phyloP scores from a whole-genome alignment of 148 eudicot species.

The Rheum nobile region DNA sequence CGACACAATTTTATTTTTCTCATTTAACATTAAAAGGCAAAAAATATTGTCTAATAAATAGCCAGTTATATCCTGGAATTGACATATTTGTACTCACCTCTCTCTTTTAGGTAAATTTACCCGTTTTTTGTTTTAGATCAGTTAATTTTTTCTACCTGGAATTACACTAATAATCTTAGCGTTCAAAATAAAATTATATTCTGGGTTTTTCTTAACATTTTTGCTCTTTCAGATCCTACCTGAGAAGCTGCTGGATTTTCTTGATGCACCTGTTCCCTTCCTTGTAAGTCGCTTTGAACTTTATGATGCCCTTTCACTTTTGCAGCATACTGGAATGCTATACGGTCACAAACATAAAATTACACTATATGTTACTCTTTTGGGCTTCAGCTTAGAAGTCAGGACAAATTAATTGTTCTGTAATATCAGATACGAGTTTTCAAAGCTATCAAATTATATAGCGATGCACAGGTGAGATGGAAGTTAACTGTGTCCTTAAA shows the following conservation, averaged over 20 bases:
- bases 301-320: neutral
- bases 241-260: conserved; percentile 83
- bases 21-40: neutral
- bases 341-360: neutral
- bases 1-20: neutral
- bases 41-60: neutral
- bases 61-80: neutral
- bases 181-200: neutral
- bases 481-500: neutral
- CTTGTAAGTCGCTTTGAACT: conserved; percentile 34
- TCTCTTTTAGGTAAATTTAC: neutral
- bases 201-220: neutral
- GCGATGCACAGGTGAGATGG: neutral
- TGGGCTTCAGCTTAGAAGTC: neutral
- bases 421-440: neutral
- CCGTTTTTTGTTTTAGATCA: neutral
- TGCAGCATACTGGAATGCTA: neutral
- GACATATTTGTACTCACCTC: neutral
- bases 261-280: conserved; percentile 87
- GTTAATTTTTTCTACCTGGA: neutral
- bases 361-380: neutral
- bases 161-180: neutral
- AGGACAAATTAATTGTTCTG: neutral
- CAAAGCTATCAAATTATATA: neutral
- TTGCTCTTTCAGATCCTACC: conserved; percentile 64